These are phyloP conservation scores for Nitzschia putrida DNA, from an alignment of 108 stramenopile species.

Conservation along the genomic window DNA sequence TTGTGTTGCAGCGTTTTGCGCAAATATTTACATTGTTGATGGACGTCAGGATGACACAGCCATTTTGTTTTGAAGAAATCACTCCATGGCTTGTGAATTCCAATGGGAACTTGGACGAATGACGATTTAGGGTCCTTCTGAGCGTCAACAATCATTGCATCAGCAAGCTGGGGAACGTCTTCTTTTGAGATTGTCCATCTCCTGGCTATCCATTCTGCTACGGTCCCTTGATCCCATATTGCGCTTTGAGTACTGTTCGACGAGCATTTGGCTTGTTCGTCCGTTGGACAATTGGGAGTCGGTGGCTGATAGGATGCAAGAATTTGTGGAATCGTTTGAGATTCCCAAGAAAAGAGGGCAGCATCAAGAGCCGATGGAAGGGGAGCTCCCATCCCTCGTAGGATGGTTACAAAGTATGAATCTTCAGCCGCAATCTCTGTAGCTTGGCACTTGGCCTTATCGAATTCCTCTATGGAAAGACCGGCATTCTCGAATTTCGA, in stretches of 20 bases:
- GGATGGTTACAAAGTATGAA: slow-evolving; percentile 22
- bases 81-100: slow-evolving; percentile 25
- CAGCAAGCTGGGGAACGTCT: neutral
- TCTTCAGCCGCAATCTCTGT: slow-evolving; percentile 8
- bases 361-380: slow-evolving; percentile 8
- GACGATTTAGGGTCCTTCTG: neutral
- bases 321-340: neutral
- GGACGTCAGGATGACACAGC: slow-evolving; percentile 4
- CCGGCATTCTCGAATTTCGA: neutral
- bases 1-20: neutral
- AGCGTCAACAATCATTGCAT: neutral
- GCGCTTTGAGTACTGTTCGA: neutral
- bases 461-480: neutral
- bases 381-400: slow-evolving; percentile 19
- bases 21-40: slow-evolving; percentile 12
- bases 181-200: neutral
- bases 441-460: neutral
- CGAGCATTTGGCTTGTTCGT: neutral
- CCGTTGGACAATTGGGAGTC: neutral
- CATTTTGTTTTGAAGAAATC: neutral
- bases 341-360: slow-evolving; percentile 18
- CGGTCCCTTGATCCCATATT: neutral
- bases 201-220: neutral
- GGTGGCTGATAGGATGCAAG: neutral
- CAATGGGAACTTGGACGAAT: slow-evolving; percentile 17